Conservation (phyloP, 129 eudicot genomes). For the Flaveria ramosissima region DNA sequence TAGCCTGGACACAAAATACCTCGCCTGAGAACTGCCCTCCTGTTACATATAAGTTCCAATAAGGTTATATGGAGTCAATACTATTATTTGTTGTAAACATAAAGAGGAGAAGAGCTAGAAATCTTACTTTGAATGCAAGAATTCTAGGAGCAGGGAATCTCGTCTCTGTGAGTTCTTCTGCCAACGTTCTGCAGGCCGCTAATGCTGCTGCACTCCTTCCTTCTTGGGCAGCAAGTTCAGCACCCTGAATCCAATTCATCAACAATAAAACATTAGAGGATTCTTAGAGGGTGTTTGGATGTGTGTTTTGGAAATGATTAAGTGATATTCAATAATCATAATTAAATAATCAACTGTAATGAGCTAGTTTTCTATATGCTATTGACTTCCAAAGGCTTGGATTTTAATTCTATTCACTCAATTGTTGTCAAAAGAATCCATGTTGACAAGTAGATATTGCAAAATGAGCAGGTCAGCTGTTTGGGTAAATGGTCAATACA, state of each 20-base stretch:
- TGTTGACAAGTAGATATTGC: not conserved
- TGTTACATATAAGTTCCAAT: conserved; percentile 35
- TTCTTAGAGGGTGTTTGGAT: conserved; percentile 2
- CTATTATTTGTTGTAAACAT: not conserved
- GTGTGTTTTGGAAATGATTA: too few relatives aligned
- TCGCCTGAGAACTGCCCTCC: conserved; percentile 99
- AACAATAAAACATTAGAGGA: not conserved
- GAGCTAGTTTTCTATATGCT: not conserved
- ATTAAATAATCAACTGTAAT: not conserved
- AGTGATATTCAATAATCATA: conserved; percentile 7
- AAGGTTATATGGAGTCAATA: not conserved
- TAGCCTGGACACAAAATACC: conserved; percentile 87
- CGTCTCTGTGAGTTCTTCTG: conserved; percentile 90
- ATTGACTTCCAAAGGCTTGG: too few relatives aligned
- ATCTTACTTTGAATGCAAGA: conserved; percentile 83
- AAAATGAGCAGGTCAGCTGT: not conserved
- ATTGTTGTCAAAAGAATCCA: too few relatives aligned
- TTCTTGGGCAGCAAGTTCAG: conserved; percentile 90
- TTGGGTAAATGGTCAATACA: not conserved
- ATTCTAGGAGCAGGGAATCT: conserved; percentile 97
- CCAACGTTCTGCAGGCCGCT: conserved; percentile 97
- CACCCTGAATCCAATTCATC: conserved; percentile 61
- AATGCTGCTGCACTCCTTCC: conserved; percentile 94
- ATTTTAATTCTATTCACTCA: too few relatives aligned
- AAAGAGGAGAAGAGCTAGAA: not conserved